phyloP scores from a whole-genome alignment of 2,329 filamentous ascomycete genomes.

The Colletotrichum tropicale region DNA sequence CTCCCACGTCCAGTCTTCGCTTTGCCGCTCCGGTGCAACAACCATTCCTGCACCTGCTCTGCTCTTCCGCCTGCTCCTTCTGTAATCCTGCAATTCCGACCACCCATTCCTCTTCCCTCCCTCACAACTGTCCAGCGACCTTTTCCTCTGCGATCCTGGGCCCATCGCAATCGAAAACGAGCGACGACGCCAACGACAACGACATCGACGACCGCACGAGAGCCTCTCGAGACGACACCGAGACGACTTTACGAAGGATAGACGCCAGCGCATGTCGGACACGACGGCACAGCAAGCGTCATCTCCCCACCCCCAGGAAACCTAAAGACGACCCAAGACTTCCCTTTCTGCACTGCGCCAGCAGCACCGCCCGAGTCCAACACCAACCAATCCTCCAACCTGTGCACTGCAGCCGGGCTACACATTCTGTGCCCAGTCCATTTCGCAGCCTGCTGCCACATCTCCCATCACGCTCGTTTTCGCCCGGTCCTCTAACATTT shows the following conservation, averaged over 20 bases:
- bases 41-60: not conserved
- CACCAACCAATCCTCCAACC: not conserved
- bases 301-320: slow-evolving; percentile 4
- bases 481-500: not conserved
- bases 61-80: not conserved
- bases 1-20: not conserved
- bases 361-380: not conserved
- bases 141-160: not conserved
- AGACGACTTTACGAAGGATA: not conserved
- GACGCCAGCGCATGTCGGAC: slow-evolving; percentile 6
- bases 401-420: not conserved
- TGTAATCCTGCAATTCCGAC: not conserved
- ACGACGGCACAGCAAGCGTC: not conserved
- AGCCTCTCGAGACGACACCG: not conserved
- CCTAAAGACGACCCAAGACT: slow-evolving; percentile 4
- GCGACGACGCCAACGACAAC: not conserved
- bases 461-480: not conserved
- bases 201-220: not conserved
- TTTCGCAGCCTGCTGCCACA: not conserved
- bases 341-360: not conserved
- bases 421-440: not conserved
- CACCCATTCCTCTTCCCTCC: not conserved
- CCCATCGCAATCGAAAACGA: not conserved
- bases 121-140: not conserved
- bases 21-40: not conserved